Evolutionary conservation across 2,329 filamentous ascomycete species (phyloP).

Genomic region (Aquanectria penicillioides): DNA sequence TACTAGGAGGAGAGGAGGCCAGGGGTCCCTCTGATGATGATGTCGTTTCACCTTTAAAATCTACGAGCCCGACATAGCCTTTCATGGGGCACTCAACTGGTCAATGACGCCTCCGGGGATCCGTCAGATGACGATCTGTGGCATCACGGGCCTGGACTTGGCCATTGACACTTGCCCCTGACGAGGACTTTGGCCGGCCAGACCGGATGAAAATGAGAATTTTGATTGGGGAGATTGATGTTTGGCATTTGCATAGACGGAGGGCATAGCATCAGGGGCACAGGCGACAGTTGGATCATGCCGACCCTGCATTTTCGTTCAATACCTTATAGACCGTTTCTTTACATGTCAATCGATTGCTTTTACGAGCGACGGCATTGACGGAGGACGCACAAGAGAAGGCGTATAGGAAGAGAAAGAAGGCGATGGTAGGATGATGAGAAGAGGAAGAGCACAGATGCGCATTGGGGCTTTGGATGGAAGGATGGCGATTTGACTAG

Average conservation of each 20-base stretch:
- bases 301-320: conserved; percentile 34
- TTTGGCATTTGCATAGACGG: conserved; percentile 39
- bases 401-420: conserved; percentile 24
- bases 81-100: conserved; percentile 25
- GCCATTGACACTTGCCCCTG: neutral
- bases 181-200: neutral
- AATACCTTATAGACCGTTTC: conserved; percentile 46
- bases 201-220: conserved; percentile 28
- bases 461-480: neutral
- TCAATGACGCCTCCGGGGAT: conserved; percentile 24
- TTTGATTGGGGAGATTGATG: conserved; percentile 36
- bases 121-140: conserved; percentile 23
- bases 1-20: conserved; percentile 35
- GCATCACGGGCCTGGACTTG: conserved; percentile 13
- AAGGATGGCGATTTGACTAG: neutral
- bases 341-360: conserved; percentile 32
- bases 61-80: conserved; percentile 35
- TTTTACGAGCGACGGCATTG: conserved; percentile 28
- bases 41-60: conserved; percentile 35
- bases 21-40: conserved; percentile 39
- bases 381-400: conserved; percentile 19
- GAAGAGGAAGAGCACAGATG: neutral
- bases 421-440: conserved; percentile 3
- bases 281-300: conserved; percentile 25
- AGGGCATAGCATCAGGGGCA: conserved; percentile 31